A percentile compares a stretch with the other conserved stretches of the same genome.
phyloP scores from a whole-genome alignment of 108 stramenopile species.

The Epipyxis sp. region DNA sequence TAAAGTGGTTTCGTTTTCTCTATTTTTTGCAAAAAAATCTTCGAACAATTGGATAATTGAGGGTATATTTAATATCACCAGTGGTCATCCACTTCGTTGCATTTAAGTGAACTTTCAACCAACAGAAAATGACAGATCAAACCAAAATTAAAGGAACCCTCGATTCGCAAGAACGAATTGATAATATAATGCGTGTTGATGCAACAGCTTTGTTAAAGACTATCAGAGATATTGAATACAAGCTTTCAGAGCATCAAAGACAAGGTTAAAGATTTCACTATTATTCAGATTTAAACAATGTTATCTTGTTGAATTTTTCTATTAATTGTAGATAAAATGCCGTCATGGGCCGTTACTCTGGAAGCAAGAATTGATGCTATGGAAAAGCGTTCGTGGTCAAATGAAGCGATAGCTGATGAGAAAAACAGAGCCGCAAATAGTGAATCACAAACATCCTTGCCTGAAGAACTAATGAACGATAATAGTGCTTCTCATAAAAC shows the following conservation, averaged over 20 bases:
- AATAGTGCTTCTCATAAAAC: background rate
- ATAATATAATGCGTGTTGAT: constrained; percentile 4
- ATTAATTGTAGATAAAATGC: constrained; percentile 10
- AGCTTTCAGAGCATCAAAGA: constrained; percentile 1
- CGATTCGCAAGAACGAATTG: background rate
- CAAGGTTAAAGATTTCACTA: too few relatives aligned
- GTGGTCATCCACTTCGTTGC: too few relatives aligned
- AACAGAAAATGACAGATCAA: too few relatives aligned
- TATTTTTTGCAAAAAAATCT: too few relatives aligned
- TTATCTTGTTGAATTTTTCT: too few relatives aligned
- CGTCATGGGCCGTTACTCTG: constrained; percentile 14
- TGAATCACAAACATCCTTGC: background rate
- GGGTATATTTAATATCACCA: too few relatives aligned
- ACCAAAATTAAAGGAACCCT: too few relatives aligned
- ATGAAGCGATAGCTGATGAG: background rate
- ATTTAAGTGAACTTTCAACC: too few relatives aligned
- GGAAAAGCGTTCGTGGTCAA: background rate
- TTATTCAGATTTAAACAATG: too few relatives aligned
- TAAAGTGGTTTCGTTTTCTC: too few relatives aligned
- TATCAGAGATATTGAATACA: constrained; percentile 6
- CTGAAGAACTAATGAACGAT: background rate
- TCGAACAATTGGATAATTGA: too few relatives aligned
- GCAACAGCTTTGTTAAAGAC: constrained; percentile 1
- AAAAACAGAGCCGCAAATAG: background rate
- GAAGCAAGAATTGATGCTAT: background rate